Evolutionary conservation across 768 basidiomycete species (phyloP), one percentile per base, ranked within the genome.

Genomic region (Omphalotus guepiniiformis): DNA sequence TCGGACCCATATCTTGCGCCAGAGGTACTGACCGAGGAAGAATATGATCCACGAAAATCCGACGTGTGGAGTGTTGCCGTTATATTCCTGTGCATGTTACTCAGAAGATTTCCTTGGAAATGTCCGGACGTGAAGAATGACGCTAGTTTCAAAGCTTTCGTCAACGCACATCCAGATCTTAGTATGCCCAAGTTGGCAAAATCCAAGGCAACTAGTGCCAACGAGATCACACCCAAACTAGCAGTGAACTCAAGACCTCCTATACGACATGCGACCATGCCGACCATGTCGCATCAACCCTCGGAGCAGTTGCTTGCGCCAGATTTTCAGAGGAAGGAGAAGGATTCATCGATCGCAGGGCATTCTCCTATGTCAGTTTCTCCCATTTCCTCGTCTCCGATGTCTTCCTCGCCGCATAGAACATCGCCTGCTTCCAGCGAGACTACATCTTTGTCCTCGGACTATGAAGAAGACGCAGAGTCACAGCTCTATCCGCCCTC

Each of bases 11-110:
- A 98, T 73, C 84, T 98, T 27, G 96, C 96, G 0, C 96, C 96
- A 1, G 96, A 99, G 64, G 96, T 99, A 13, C 78, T 98, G 48
- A 71, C 64, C 26, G 78, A 80, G 46, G 80, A 87, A 19, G 48
- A 42, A 36, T 51, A 99, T 67, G 96, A 99, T 64, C 95, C 96
- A 11, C 79, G 94, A 60, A 92, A 97, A 72, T 92, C 94, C 12
- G 96, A 99, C 65, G 96, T 99, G 21, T 99, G 96, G 96, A 89
- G 88, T 57, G 84, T 95, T 29, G 96, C 91, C 45, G 92, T 99
- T 65, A 99, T 99, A 59, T 97, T 99, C 74, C 82, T 98, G 75
- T 99, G 96, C 73, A 99, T 99, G 96, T 74, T 96, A 54, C 79
- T 99, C 27, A 79, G 95, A 44, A 80, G 96, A 42, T 99, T 99